A percentile compares a stretch with the other conserved stretches of the same genome.
These are phyloP conservation scores for Halophytophthora polymorphica DNA, from an alignment of 352 stramenopile species.

Conservation along the genomic window DNA sequence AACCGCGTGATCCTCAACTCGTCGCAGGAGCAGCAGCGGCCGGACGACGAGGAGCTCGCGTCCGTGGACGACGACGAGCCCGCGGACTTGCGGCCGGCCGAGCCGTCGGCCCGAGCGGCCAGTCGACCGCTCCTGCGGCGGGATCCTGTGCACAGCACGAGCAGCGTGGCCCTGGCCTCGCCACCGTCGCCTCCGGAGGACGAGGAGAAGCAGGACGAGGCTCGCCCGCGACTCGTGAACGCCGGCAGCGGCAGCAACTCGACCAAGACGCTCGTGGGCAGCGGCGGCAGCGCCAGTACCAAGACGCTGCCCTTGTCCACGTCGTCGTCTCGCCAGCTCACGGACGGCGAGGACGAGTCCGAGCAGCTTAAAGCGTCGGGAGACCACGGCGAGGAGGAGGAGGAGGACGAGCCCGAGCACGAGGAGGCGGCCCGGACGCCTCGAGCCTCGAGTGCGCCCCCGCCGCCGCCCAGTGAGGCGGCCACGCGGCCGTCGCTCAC, in stretches of 20 bases:
- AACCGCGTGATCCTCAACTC: constrained; percentile 79
- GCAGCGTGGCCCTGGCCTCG: constrained; percentile 19
- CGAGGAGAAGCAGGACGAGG: constrained; percentile 27
- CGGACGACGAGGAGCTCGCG: constrained; percentile 25
- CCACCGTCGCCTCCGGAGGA: constrained; percentile 18
- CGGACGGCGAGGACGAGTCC: constrained; percentile 31
- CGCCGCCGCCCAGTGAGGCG: constrained; percentile 8
- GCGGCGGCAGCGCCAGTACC: constrained; percentile 43
- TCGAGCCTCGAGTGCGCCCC: background rate
- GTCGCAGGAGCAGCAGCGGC: constrained; percentile 26
- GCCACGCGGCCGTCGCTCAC: constrained; percentile 41
- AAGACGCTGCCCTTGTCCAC: constrained; percentile 51
- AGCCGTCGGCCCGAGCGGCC: constrained; percentile 16
- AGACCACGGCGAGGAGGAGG: constrained; percentile 32
- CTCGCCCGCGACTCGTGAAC: constrained; percentile 24
- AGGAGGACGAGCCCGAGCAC: constrained; percentile 42
- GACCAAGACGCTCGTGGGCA: constrained; percentile 47
- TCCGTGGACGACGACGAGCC: constrained; percentile 30
- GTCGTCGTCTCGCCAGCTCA: constrained; percentile 41
- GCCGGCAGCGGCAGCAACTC: constrained; percentile 36
- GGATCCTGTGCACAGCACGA: constrained; percentile 28
- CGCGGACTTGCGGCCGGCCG: constrained; percentile 9
- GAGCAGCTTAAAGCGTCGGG: constrained; percentile 22
- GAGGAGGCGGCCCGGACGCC: constrained; percentile 24
- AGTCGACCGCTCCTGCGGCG: constrained; percentile 18